A percentile compares a stretch with the other conserved stretches of the same genome.
Conservation (phyloP, 1,284 basidiomycete genomes). For the Waitea zeae region DNA sequence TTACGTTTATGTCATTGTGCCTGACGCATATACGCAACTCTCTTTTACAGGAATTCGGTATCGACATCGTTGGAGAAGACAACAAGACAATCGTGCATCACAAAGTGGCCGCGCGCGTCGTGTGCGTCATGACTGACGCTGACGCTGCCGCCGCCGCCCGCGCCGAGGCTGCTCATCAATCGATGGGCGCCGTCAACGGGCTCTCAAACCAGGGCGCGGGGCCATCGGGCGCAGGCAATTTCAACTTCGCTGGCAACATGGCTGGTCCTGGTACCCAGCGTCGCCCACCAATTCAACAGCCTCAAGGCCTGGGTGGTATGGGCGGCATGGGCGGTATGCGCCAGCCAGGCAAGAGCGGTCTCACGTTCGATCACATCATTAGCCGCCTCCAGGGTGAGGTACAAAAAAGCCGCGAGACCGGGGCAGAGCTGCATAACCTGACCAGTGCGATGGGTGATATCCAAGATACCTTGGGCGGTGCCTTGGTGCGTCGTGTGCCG, state of each 20-base stretch:
- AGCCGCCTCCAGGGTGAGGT: constrained; percentile 75
- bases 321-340: constrained; percentile 60
- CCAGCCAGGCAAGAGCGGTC: constrained; percentile 56
- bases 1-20: constrained; percentile 13
- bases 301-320: constrained; percentile 45
- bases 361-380: constrained; percentile 74
- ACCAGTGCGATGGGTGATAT: constrained; percentile 81
- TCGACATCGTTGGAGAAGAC: constrained; percentile 97
- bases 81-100: constrained; percentile 97
- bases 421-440: constrained; percentile 73
- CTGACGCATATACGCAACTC: neutral
- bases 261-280: constrained; percentile 24
- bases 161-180: constrained; percentile 26
- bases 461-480: constrained; percentile 81
- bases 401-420: constrained; percentile 87
- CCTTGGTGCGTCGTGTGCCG: constrained; percentile 37
- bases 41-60: constrained; percentile 79
- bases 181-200: too few relatives aligned
- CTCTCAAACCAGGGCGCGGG: neutral
- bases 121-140: constrained; percentile 76
- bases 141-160: constrained; percentile 62
- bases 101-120: constrained; percentile 90
- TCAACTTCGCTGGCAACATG: constrained; percentile 17
- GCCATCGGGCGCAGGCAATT: constrained; percentile 18
- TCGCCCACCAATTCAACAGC: constrained; percentile 30